Base-by-base conservation (phyloP, 2,329 filamentous ascomycete genomes). In the Cytospora paraplurivora region DNA sequence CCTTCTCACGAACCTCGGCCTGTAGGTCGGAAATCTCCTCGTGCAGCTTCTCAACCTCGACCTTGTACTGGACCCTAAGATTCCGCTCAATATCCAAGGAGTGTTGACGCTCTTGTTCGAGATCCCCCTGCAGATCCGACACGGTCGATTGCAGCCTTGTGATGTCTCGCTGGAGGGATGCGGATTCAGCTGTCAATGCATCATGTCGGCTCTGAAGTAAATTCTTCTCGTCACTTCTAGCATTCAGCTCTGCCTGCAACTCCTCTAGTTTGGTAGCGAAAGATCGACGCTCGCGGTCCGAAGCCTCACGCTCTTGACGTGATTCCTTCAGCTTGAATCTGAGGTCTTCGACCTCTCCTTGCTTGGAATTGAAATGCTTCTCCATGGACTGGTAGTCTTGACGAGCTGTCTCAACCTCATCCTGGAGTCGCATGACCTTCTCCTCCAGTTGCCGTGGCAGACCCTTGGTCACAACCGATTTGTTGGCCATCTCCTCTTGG, bases 401-500 rank as follows among this genome's bases (percentile, higher is more conserved):
- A 21, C 79, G 77, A 19, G 81, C 77, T 65, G 77, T 77, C 62
- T 85, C 84, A 7, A 92, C 76, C 63, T 93, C 89, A 53, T 84
- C 78, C 68, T 93, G 88, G 11, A 93, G 77, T 37, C 86, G 85
- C 58, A 80, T 77, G 10, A 86, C 78, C 73, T 87, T 91, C 68
- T 91, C 89, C 70, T 93, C 89, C 19, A 92, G 82, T 74, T 93
- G 90, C 37, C 89, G 85, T 59, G 86, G 90, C 10, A 92, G 80
- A 2, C 88, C 89, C 72, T 90, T 92, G 13, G 89, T 90, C 59
- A 86, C 86, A 44, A 92, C 83, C 0, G 90, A 93, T 69, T 92
- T 93, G 75, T 93, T 88, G 27, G 89, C 84, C 82, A 93, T 86
- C 70, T 93, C 90, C 60, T 91, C 88, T 66, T 91, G 89, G 32